Base-by-base conservation (phyloP, 495 filamentous ascomycete genomes). In the Xylaria scruposa region DNA sequence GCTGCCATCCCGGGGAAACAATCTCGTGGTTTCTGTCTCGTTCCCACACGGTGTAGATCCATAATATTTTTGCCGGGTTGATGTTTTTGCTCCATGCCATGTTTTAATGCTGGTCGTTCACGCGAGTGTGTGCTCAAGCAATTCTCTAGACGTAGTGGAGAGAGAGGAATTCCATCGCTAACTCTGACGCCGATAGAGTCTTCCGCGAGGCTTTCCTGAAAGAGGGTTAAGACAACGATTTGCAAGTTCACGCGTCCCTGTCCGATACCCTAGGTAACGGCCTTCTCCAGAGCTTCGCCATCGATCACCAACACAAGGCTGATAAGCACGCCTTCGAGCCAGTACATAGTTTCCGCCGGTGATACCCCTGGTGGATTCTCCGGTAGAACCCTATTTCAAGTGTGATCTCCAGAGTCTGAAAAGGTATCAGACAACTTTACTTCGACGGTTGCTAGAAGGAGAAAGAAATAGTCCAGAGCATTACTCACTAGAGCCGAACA, bases 291-390 rank as follows among this genome's bases (percentile, higher is more conserved):
- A n/a, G 63, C 29, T 9, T n/a, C 10, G n/a, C 63, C 42, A 42
- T 66, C 63, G 46, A 19, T 12, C 17, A 51, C 19, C 63, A 49
- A 2, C 8, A 38, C 44, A 10, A 66, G 44, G 31, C 63, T 66
- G 10, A 66, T 8, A 47, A 66, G 63, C 17, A 53, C 63, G n/a
- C 21, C 63, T 47, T 51, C 42, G 0, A 49, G 6, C 42, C 63
- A 66, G 15, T 66, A 66, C 47, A 51, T 31, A 19, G 63, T 66
- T 31, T 66, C 26, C 10, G 63, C 9, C 3, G n/a, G 63, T 8
- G 63, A 47, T 10, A 38, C 42, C 8, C 44, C 63, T 47, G 63
- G 63, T 13, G 63, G 3, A 4, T 51, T 33, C 4, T 44, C 63
- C 10, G 40, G 63, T 49, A 29, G 63, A 51, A 51, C n/a, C 40